Conservation (phyloP, 1,284 basidiomycete species). For the Boletus albobrunnescens region DNA sequence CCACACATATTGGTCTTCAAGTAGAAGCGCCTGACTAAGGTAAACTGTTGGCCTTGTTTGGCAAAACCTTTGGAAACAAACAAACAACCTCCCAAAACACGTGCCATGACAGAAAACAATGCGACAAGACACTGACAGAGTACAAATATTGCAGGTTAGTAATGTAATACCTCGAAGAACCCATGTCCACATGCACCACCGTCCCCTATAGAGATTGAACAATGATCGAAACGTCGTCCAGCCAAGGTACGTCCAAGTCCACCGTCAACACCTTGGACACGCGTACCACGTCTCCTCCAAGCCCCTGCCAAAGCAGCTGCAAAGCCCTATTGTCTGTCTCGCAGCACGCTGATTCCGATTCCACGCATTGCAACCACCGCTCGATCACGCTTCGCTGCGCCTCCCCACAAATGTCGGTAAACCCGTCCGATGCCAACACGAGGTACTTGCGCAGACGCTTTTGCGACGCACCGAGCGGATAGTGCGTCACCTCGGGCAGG, state of each 20-base stretch:
- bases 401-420: constrained; percentile 56
- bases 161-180: not conserved
- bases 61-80: constrained; percentile 4
- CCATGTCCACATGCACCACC: not conserved
- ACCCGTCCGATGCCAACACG: constrained; percentile 63
- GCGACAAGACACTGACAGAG: not conserved
- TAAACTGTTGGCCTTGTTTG: constrained; percentile 5
- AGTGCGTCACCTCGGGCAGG: constrained; percentile 58
- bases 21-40: constrained; percentile 5
- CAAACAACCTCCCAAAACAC: not conserved
- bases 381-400: constrained; percentile 43
- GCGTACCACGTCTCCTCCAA: constrained; percentile 54
- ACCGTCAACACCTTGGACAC: constrained; percentile 62
- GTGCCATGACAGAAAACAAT: not conserved
- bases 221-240: constrained; percentile 67
- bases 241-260: constrained; percentile 63
- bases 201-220: constrained; percentile 48
- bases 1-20: constrained; percentile 10
- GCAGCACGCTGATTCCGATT: constrained; percentile 6
- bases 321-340: constrained; percentile 40
- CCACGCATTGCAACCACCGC: constrained; percentile 39
- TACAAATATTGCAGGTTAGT: constrained; percentile 7
- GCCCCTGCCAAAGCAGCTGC: constrained; percentile 49
- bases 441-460: constrained; percentile 44
- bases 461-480: constrained; percentile 37